These are phyloP conservation scores for Globisporangium paroecandrum DNA, from an alignment of 352 stramenopile species.

Conservation along the genomic window DNA sequence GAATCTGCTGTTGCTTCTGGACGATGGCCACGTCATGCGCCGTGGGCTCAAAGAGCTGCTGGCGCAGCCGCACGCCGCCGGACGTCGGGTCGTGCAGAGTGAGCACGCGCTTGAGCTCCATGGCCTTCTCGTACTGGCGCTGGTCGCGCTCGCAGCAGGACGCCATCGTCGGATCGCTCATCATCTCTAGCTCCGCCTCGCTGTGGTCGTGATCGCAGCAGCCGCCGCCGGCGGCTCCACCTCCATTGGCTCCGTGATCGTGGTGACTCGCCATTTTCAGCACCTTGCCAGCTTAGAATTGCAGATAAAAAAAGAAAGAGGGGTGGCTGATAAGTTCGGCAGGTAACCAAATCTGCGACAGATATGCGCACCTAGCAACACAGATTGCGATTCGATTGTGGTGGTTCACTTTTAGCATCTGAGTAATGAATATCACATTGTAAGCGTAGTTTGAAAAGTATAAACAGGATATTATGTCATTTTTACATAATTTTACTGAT, in stretches of 20 bases:
- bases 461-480: not conserved
- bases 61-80: not conserved
- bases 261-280: not conserved
- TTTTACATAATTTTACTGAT: too few relatives aligned
- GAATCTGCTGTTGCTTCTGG: not conserved
- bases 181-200: not conserved
- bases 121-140: not conserved
- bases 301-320: not conserved
- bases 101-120: not conserved
- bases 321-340: not conserved
- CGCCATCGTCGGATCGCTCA: not conserved
- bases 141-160: not conserved
- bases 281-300: not conserved
- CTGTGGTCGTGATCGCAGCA: not conserved
- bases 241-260: not conserved
- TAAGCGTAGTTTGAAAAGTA: not conserved
- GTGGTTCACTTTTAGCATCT: not conserved
- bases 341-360: not conserved
- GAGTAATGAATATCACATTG: not conserved
- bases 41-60: not conserved
- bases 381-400: not conserved
- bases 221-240: too few relatives aligned
- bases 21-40: not conserved
- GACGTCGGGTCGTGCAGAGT: not conserved
- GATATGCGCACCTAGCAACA: not conserved